Base-by-base conservation (phyloP, 805 yeast genomes). In the Starmerella roubikii region DNA sequence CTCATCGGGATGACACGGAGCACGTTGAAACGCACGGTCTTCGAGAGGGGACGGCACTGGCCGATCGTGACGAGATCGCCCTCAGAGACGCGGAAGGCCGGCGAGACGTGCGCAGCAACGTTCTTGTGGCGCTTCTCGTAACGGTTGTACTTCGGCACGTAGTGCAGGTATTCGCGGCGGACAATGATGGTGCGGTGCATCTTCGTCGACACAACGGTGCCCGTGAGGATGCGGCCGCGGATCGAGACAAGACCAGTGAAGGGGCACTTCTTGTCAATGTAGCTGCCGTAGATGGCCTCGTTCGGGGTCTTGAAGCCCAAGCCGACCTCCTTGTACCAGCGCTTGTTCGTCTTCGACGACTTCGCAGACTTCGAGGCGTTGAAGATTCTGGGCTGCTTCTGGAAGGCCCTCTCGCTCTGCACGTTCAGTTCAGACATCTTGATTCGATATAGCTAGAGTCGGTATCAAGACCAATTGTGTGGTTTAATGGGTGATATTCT, bases 301-400 rank as follows among this genome's bases (percentile, higher is more conserved):
- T 77, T 80, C 72, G 99, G 99, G 74, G 98, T 91, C 84, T 91
- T 91, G 96, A 85, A 91, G 59, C 99, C 99, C 68, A 91, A 83
- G 69, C 99, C 99, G 62, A 84, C 96, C 51, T 91, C 95, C 81
- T 91, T 91, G 69, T 77, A 86, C 99, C 99, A 91, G 84, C 99
- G 91, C 91, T 91, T 91, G 79, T 94, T 80, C 75, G 86, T 78
- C 74, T 82, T 82, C 84, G 75, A 76, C 68, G 93, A 94, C 86
- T 84, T 86, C n/a, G 49, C 44, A 62, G 95, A 78, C 84, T 91
- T 91, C 78, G 97, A 85, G 88, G 91, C 91, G 75, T 85, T 86
- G 94, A 91, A 91, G 78, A 91, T 88, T 78, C 91, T 98, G 67
- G 97, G 98, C 83, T 91, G 99, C 99, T 91, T 91, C 79, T 91